Base-by-base conservation (phyloP, 192 early-diverging fungal species). In the Backusella morwellensis region DNA sequence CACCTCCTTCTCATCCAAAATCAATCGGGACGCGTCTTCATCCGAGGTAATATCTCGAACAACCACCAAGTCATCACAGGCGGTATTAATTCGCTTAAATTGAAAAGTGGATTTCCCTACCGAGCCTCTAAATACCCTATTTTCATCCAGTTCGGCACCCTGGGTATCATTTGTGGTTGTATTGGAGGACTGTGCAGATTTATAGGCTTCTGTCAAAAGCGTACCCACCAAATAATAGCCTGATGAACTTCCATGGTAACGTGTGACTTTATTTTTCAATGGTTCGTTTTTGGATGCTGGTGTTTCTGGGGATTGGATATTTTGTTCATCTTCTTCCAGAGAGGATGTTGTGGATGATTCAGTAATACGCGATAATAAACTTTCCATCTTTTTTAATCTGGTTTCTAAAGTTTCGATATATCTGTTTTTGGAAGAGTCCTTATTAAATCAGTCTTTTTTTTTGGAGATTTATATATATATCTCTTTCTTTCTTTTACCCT, bases 201-300 rank as follows among this genome's bases (percentile, higher is more conserved):
- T 36, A 19, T 70, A 50, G 23, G 42, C n/a, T 21, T 77, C 70
- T 21, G 71, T 71, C 23, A 77, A 56, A 4, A 77, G 66, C 6
- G 71, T 69, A n/a, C 59, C 59, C 29, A 80, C 75, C 4, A 80
- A 26, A 40, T 80, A 80, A 15, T 73, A 72, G 34, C 79, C 79
- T 23, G 79, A 80, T 5, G 79, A 80, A 17, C 79, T 80, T 5
- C 79, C 79, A 32, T 71, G 71, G 12, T 73, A 80, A 26, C 79
- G 75, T 7, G 71, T 47, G 17, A 80, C 66, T 44, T 80, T 80
- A 21, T 72, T 69, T 66, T 66, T 77, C 5, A 35, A 8, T 52
- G 66, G 35, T 0, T 63, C 56, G 9, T 41, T 29, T 29, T n/a
- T 29, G 14, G 70, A 72, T 44, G 41, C 2, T 54, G 52, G 1